phyloP scores from a whole-genome alignment of 2,329 filamentous ascomycete genomes.

The Monilinia laxa region DNA sequence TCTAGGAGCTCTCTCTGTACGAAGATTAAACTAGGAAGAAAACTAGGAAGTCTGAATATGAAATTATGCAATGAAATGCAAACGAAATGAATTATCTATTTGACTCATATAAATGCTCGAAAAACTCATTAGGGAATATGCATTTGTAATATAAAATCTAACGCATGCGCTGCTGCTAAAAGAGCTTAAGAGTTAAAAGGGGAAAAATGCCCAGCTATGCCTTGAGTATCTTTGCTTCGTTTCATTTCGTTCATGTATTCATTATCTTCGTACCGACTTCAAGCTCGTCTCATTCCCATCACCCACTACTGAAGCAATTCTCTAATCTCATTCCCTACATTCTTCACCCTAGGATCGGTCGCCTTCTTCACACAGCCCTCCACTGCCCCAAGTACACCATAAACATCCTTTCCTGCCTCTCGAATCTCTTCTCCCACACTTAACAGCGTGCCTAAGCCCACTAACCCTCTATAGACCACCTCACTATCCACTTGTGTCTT shows the following conservation, averaged over 20 bases:
- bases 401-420: constrained; percentile 56
- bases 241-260: constrained; percentile 8
- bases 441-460: constrained; percentile 78
- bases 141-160: constrained; percentile 1
- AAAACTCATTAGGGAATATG: background rate
- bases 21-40: no score
- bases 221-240: background rate
- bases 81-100: no score
- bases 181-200: background rate
- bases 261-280: background rate
- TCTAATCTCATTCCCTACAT: constrained; percentile 57
- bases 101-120: no score
- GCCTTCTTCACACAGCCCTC: constrained; percentile 50
- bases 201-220: background rate
- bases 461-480: constrained; percentile 76
- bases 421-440: constrained; percentile 56
- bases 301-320: constrained; percentile 28
- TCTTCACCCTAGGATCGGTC: constrained; percentile 60
- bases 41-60: no score
- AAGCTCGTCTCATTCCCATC: background rate
- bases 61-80: no score
- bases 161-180: background rate
- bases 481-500: constrained; percentile 72
- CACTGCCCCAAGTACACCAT: constrained; percentile 51
- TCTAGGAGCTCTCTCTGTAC: background rate